These are phyloP conservation scores for Colletotrichum somersetense DNA, from an alignment of 2,329 filamentous ascomycete species.

Conservation along the genomic window DNA sequence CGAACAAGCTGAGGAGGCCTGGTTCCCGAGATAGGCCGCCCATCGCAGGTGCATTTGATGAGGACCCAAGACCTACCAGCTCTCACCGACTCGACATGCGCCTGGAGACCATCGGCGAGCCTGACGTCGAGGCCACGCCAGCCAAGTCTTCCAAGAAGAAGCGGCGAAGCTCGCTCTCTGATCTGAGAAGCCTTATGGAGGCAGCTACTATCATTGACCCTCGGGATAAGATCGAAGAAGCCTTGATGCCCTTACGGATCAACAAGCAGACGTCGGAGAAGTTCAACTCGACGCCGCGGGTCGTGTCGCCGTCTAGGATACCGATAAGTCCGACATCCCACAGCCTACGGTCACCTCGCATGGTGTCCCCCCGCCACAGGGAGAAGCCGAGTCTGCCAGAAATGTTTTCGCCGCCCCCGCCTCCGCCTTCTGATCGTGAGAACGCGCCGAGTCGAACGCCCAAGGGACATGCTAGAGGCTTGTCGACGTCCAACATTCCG, in stretches of 20 bases:
- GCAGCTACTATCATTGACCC: constrained; percentile 66
- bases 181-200: constrained; percentile 79
- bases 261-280: constrained; percentile 68
- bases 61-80: constrained; percentile 67
- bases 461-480: constrained; percentile 59
- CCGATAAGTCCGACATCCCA: constrained; percentile 63
- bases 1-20: constrained; percentile 65
- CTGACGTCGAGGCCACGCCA: constrained; percentile 53
- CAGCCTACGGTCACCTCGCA: constrained; percentile 56
- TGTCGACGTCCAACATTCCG: constrained; percentile 68
- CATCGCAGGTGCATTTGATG: constrained; percentile 73
- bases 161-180: constrained; percentile 90
- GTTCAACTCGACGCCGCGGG: constrained; percentile 65
- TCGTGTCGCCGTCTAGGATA: constrained; percentile 62
- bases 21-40: constrained; percentile 71
- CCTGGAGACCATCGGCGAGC: constrained; percentile 72
- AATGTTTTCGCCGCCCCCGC: constrained; percentile 27
- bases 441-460: constrained; percentile 28
- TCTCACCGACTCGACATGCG: constrained; percentile 68
- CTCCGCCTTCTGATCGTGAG: constrained; percentile 31
- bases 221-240: constrained; percentile 51
- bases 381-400: constrained; percentile 55
- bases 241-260: constrained; percentile 63
- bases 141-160: constrained; percentile 75
- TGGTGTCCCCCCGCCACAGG: constrained; percentile 54